These are phyloP conservation scores for Hanseniaspora guilliermondii DNA, from an alignment of 805 yeast genomes.

Conservation along the genomic window DNA sequence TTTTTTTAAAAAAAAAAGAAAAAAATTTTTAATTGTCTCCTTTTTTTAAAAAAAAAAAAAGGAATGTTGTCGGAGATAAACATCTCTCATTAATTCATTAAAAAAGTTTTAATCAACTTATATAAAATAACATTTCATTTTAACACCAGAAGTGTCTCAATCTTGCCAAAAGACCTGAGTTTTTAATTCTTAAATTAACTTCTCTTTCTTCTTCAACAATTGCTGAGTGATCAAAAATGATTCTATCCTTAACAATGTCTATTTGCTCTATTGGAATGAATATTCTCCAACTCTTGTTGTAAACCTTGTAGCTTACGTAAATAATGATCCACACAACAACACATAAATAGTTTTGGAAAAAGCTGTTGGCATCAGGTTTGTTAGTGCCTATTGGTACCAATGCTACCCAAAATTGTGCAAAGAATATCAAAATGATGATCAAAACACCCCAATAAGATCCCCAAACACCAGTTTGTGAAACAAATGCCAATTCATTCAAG, in stretches of 20 bases:
- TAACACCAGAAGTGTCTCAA: constrained; percentile 27
- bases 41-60: too few species aligned
- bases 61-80: too few species aligned
- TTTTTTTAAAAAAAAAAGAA: too few species aligned
- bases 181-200: constrained; percentile 21
- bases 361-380: constrained; percentile 30
- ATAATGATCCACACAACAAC: constrained; percentile 34
- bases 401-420: constrained; percentile 62
- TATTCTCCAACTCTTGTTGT: constrained; percentile 34
- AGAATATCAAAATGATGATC: constrained; percentile 38
- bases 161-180: constrained; percentile 24
- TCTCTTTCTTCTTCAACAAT: constrained; percentile 27
- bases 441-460: constrained; percentile 43
- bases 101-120: neutral
- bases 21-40: too few species aligned
- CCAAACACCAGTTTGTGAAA: constrained; percentile 38
- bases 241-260: constrained; percentile 25
- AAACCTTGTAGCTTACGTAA: constrained; percentile 35
- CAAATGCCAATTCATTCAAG: constrained; percentile 39
- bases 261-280: constrained; percentile 25
- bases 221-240: constrained; percentile 26
- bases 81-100: neutral
- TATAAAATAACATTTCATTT: neutral
- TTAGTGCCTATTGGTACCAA: constrained; percentile 59
- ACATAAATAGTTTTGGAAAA: constrained; percentile 38